Percentiles rank a stretch among this genome's conserved stretches.
phyloP scores from a whole-genome alignment of 1,284 basidiomycete species.

The Puccinia novopanici region DNA sequence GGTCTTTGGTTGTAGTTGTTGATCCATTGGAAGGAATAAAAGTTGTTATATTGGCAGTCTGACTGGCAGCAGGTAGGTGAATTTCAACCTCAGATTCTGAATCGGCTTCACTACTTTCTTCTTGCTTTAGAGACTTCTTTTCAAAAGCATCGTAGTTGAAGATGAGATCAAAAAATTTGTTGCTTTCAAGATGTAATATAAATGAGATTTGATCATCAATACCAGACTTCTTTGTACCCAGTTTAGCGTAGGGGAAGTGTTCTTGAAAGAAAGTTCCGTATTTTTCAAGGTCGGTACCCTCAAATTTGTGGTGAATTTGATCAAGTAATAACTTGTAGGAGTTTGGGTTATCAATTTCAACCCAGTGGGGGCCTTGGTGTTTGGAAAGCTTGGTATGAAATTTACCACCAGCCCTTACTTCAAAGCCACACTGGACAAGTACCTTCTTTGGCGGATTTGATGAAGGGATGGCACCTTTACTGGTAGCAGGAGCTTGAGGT shows the following conservation, averaged over 20 bases:
- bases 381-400: not conserved
- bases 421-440: not conserved
- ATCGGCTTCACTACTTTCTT: not conserved
- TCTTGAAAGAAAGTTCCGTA: not conserved
- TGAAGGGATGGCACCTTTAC: conserved; percentile 4
- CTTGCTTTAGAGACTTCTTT: not conserved
- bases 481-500: not conserved
- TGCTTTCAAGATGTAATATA: not conserved
- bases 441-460: not conserved
- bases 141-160: not conserved
- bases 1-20: too few species aligned
- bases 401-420: not conserved
- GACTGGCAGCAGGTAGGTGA: too few species aligned
- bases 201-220: not conserved
- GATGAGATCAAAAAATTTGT: conserved; percentile 3
- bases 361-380: not conserved
- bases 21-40: too few species aligned
- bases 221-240: not conserved
- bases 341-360: not conserved
- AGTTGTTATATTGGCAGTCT: too few species aligned
- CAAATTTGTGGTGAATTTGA: not conserved
- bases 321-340: not conserved
- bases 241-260: not conserved
- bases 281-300: not conserved
- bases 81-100: not conserved